phyloP scores from a whole-genome alignment of 345 rosid genomes.

The Lumnitzera littorea region DNA sequence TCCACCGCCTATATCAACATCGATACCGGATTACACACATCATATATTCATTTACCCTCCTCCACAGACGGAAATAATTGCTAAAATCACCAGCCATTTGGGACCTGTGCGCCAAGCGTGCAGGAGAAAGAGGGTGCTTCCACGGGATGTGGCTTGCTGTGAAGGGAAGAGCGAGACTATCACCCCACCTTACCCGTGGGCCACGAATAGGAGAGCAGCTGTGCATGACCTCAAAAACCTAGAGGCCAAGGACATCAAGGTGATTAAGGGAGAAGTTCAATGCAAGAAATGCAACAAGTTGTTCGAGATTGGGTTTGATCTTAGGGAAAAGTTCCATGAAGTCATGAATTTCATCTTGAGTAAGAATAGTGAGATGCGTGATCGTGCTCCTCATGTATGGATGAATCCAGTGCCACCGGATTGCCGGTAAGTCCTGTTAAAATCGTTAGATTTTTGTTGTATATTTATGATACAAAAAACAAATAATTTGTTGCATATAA shows the following conservation, averaged over 20 bases:
- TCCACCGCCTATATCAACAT: no score
- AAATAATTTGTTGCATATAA: no score
- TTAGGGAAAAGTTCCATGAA: slow-evolving; percentile 42
- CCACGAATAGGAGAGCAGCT: slow-evolving; percentile 40
- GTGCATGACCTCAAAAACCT: slow-evolving; percentile 35
- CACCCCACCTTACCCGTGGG: slow-evolving; percentile 60
- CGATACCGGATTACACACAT: no score
- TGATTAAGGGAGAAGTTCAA: slow-evolving; percentile 45
- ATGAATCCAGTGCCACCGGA: slow-evolving; percentile 30
- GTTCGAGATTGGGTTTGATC: slow-evolving; percentile 38
- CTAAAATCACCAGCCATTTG: no score
- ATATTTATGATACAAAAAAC: no score
- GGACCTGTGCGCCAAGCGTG: no score
- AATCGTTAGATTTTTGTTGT: no score
- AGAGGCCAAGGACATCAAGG: slow-evolving; percentile 20
- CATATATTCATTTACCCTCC: no score
- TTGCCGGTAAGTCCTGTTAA: no score
- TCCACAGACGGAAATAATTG: no score
- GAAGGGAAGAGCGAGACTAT: slow-evolving; percentile 28
- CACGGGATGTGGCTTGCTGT: neutral
- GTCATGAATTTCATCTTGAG: slow-evolving; percentile 23
- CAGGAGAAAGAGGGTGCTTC: neutral
- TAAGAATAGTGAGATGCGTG: slow-evolving; percentile 38
- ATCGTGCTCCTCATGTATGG: slow-evolving; percentile 65
- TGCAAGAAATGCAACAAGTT: slow-evolving; percentile 59